Conservation (phyloP, 2,329 filamentous ascomycete species). For the Cladosporium austrohemisphaericum region DNA sequence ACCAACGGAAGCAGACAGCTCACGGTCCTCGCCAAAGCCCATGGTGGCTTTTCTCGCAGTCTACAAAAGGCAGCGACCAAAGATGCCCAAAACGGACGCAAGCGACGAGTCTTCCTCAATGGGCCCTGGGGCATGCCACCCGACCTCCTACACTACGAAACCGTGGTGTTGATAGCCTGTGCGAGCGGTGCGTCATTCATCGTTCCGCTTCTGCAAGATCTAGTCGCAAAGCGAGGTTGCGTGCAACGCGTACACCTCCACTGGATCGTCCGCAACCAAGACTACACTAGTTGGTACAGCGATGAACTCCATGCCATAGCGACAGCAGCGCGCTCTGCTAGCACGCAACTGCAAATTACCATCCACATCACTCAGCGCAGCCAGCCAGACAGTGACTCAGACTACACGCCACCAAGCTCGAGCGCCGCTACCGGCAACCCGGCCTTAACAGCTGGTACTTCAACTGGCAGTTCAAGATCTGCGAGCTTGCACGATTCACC, state of each 20-base stretch:
- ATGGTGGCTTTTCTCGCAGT: slow-evolving; percentile 27
- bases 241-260: slow-evolving; percentile 27
- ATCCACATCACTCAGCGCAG: slow-evolving; percentile 48
- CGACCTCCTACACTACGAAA: slow-evolving; percentile 56
- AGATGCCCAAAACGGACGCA: slow-evolving; percentile 9
- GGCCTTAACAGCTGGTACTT: background rate
- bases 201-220: slow-evolving; percentile 53
- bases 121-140: slow-evolving; percentile 32
- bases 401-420: background rate
- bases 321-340: slow-evolving; percentile 49
- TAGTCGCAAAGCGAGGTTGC: slow-evolving; percentile 41
- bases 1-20: slow-evolving; percentile 44
- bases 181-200: slow-evolving; percentile 59
- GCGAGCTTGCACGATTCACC: slow-evolving; percentile 12
- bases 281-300: slow-evolving; percentile 25
- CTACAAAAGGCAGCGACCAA: slow-evolving; percentile 25
- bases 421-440: background rate
- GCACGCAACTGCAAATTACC: slow-evolving; percentile 48
- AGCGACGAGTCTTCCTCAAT: slow-evolving; percentile 25
- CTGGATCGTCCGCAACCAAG: slow-evolving; percentile 27
- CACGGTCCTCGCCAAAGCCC: slow-evolving; percentile 29
- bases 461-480: background rate
- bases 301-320: slow-evolving; percentile 23
- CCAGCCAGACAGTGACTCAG: background rate
- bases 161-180: slow-evolving; percentile 56